Evolutionary conservation across 768 basidiomycete genomes (phyloP), one percentile per base, ranked within the genome.

Genomic region (Termitomyces sp.): DNA sequence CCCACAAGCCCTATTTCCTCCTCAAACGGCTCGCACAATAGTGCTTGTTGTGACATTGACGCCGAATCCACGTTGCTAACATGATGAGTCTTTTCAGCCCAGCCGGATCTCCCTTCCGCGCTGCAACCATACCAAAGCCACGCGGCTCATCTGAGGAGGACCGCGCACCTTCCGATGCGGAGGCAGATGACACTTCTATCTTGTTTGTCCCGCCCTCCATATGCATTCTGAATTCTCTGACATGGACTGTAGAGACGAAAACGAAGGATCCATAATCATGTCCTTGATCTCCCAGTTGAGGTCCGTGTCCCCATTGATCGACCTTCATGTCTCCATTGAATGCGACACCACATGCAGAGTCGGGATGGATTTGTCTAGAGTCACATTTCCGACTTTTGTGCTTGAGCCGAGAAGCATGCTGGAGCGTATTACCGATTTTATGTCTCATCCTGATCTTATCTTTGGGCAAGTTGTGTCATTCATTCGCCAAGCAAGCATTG

Each of bases 381-480:
- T 98, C 59, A 94, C 93, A 16, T 90, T 94, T 70, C 93, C 92
- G 39, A 89, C 88, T 0, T 99, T 98, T 66, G 96, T 99, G 0
- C 84, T 99, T 56, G 96, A 99, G 73, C 97, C 97, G 5, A 79
- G 97, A 67, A 94, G 91, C 64, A 93, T 98, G 89, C 83, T 98
- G 47, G 97, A 99, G 76, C 86, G 97, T 62, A 96, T 99, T 65
- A 98, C 97, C 34, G 96, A 99, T 76, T 99, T 99, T 73, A 95
- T 98, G 88, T 89, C 94, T 55, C 97, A 98, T 73, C 94, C 97
- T 30, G 95, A 99, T 75, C 86, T 98, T 68, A 83, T 98, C 65
- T 96, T 96, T 73, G 91, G 92, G 93, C 85, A 72, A 72, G 89
- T 77, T 21, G 32, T 55, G 30, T 55, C 45, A 47, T 61, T 59